These are phyloP conservation scores for Tolypocladium capitatum DNA, from an alignment of 2,329 filamentous ascomycete genomes.

Conservation along the genomic window DNA sequence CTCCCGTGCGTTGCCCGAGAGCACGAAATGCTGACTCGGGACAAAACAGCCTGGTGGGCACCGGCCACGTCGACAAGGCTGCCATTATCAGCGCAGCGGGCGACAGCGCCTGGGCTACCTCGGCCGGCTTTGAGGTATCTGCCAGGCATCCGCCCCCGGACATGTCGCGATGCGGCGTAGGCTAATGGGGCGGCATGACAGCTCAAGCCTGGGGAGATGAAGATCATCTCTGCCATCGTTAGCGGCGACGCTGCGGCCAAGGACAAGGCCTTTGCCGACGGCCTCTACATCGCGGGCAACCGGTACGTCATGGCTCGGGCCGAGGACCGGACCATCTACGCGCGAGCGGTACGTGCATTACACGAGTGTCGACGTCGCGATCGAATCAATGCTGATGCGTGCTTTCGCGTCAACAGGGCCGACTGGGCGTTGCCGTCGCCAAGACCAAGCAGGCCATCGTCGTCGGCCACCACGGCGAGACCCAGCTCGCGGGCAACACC, in stretches of 20 bases:
- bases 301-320: constrained; percentile 67
- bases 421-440: constrained; percentile 66
- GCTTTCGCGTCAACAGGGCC: constrained; percentile 35
- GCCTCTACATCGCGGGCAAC: constrained; percentile 62
- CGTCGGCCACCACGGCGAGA: constrained; percentile 73
- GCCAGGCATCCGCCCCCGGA: neutral
- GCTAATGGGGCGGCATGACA: constrained; percentile 8
- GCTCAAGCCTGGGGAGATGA: constrained; percentile 41
- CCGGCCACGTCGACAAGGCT: constrained; percentile 68
- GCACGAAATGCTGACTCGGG: constrained; percentile 7
- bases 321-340: constrained; percentile 70
- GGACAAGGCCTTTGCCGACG: constrained; percentile 56
- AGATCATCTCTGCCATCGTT: constrained; percentile 41
- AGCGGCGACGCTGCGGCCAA: constrained; percentile 30
- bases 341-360: constrained; percentile 55
- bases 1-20: too few relatives aligned
- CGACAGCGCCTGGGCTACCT: constrained; percentile 66
- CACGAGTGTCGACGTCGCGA: neutral
- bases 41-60: constrained; percentile 57
- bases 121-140: constrained; percentile 59
- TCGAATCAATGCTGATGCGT: neutral
- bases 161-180: neutral
- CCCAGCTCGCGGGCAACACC: constrained; percentile 59
- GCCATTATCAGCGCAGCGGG: constrained; percentile 73
- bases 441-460: constrained; percentile 86